Conservation (phyloP, 345 rosid species). For the Cardiospermum halicacabum region DNA sequence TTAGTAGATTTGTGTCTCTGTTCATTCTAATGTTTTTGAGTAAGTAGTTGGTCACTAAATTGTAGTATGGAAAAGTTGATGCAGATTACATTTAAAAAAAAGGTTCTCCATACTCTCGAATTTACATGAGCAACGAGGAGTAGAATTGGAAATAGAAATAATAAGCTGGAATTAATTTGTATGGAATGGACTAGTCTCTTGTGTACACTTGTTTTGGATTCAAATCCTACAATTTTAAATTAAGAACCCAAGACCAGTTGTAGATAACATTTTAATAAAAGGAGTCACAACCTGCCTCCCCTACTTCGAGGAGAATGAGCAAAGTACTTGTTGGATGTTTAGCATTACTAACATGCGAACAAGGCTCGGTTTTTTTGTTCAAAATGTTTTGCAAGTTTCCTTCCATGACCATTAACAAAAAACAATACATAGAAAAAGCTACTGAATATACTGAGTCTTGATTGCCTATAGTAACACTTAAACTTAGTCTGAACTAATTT, state of each 20-base stretch:
- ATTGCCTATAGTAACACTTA: not conserved
- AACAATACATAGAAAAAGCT: not conserved
- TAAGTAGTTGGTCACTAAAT: not conserved
- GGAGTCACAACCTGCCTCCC: not conserved
- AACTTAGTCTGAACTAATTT: constrained; percentile 9
- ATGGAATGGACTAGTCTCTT: not conserved
- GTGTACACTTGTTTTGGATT: not conserved
- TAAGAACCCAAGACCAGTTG: not conserved
- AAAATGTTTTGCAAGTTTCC: not conserved
- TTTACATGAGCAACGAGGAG: not conserved
- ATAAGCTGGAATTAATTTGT: no score
- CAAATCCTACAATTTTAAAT: not conserved
- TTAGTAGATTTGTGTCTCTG: not conserved
- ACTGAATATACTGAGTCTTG: constrained; percentile 5
- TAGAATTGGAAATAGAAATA: not conserved
- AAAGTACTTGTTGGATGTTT: not conserved
- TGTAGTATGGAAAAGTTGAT: not conserved
- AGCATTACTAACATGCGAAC: not conserved
- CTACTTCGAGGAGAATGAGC: not conserved
- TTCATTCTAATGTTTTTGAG: not conserved
- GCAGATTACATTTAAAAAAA: not conserved
- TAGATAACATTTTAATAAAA: no score
- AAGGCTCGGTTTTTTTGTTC: not conserved
- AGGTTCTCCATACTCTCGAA: not conserved
- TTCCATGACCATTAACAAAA: not conserved